Percentiles rank a stretch among this genome's conserved stretches.
phyloP scores from a whole-genome alignment of 257 asterid species.

The Nemophila menziesii region DNA sequence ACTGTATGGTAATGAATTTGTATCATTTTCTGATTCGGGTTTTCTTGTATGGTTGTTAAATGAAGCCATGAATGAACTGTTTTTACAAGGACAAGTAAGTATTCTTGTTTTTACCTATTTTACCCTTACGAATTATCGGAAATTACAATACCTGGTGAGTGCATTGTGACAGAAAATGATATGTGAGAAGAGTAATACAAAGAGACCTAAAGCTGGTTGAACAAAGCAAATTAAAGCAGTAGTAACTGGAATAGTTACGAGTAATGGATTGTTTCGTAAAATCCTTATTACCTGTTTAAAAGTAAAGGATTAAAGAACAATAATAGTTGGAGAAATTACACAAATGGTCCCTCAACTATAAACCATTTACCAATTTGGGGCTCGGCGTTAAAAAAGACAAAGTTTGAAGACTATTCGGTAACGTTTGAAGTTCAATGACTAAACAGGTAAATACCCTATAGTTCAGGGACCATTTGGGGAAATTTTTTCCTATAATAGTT shows the following conservation, averaged over 20 bases:
- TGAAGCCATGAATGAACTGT: slow-evolving; percentile 76
- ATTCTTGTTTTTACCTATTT: slow-evolving; percentile 22
- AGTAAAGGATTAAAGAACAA: slow-evolving; percentile 5
- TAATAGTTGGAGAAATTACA: not conserved
- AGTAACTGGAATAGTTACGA: slow-evolving; percentile 53
- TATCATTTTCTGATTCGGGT: slow-evolving; percentile 28
- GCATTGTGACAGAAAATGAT: slow-evolving; percentile 63
- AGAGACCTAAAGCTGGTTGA: slow-evolving; percentile 93
- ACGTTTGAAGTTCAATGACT: not conserved
- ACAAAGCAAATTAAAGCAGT: slow-evolving; percentile 51
- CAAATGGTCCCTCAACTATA: too few relatives aligned
- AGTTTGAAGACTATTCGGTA: not conserved
- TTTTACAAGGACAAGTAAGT: slow-evolving; percentile 38
- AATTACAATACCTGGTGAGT: slow-evolving; percentile 83
- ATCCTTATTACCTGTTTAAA: slow-evolving; percentile 61
- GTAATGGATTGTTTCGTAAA: slow-evolving; percentile 40
- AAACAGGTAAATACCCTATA: not conserved
- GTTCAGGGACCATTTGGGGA: too few relatives aligned
- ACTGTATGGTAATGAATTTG: slow-evolving; percentile 22
- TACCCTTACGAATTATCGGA: slow-evolving; percentile 3
- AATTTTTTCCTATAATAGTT: too few relatives aligned
- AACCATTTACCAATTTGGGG: too few relatives aligned
- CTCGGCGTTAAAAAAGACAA: too few relatives aligned
- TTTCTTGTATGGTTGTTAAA: slow-evolving; percentile 59
- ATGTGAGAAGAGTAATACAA: slow-evolving; percentile 60